Evolutionary conservation across 768 basidiomycete genomes (phyloP), one percentile per base, ranked within the genome.

Genomic region (Pulveroboletus ravenelii): DNA sequence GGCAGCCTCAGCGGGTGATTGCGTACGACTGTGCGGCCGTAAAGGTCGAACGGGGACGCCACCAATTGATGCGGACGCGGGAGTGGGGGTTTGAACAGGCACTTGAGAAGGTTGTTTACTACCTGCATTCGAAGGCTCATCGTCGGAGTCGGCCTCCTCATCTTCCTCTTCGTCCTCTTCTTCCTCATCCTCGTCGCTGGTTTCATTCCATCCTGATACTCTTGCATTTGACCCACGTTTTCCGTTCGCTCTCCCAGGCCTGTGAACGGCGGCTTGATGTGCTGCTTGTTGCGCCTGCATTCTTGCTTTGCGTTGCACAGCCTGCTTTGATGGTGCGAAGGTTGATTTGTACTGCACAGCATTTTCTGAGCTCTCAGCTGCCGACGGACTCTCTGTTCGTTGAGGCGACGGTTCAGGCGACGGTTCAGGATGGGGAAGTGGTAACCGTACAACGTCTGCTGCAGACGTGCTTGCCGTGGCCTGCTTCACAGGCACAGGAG

Each of bases 91-190:
- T 27, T 57, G 62, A 34, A 47, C 50, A 2, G 57, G 52, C 18
- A 6, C 13, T 47, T 57, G 66, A 31, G 66, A 60, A 29, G 72
- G 59, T 5, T 67, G 70, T 38, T 72, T 76, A 48, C 61, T 63
- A 41, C 62, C 59, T 6, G 60, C 47, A 1, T 55, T 50, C 12
- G 70, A 68, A 10, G 75, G 75, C 32, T 72, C 73, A 0, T 54
- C 72, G 54, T 86, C 85, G 5, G 84, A 86, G 61, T 87, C 84
- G 6, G 74, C 83, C 8, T 87, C 75, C 13, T 73, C 75, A 0
- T 93, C 89, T 6, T 85, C 80, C 3, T 94, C 89, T 4, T 91
- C 87, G 62, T 88, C 69, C 3, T 88, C 87, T 38, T 92, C 89
- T 48, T 91, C 70, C 6, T 89, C 88, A 59, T 89, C 70, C 10